Percentiles rank a stretch among this genome's conserved stretches.
Evolutionary conservation across 768 basidiomycete species (phyloP).

Genomic region (Boletus reticuloceps): DNA sequence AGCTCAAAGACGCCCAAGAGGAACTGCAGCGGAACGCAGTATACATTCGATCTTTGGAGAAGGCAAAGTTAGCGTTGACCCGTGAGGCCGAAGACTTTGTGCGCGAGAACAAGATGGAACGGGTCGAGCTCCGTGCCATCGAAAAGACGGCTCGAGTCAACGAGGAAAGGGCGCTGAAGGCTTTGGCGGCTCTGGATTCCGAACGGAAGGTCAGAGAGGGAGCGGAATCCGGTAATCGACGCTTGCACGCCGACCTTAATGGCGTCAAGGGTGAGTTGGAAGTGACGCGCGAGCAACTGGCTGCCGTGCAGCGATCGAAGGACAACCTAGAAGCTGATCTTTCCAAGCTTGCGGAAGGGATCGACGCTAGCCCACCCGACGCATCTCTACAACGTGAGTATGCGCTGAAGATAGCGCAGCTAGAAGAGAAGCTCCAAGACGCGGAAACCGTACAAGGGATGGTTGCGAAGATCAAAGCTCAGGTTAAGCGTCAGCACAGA

Average conservation of each 20-base stretch:
- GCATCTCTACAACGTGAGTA: conserved; percentile 64
- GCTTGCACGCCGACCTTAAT: conserved; percentile 62
- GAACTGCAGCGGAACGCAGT: conserved; percentile 72
- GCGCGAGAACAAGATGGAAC: conserved; percentile 70
- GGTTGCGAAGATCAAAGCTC: conserved; percentile 55
- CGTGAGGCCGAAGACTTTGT: conserved; percentile 82
- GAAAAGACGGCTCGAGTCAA: conserved; percentile 64
- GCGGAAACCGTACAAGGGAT: conserved; percentile 49
- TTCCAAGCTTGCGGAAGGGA: conserved; percentile 60
- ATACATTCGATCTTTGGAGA: conserved; percentile 85
- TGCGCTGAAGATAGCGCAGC: conserved; percentile 55
- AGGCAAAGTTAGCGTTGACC: conserved; percentile 68
- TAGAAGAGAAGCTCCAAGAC: conserved; percentile 62
- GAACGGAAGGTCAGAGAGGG: conserved; percentile 65
- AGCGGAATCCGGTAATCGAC: conserved; percentile 59
- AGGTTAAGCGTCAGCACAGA: conserved; percentile 65
- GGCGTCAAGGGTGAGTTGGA: conserved; percentile 51
- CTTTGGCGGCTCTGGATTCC: conserved; percentile 58
- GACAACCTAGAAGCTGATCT: conserved; percentile 66
- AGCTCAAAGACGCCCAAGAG: conserved; percentile 75
- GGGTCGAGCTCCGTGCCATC: conserved; percentile 59
- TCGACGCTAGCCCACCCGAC: conserved; percentile 49
- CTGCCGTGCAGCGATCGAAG: conserved; percentile 57
- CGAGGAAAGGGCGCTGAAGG: conserved; percentile 58
- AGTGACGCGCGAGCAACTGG: conserved; percentile 53